Conservation (phyloP, 1,139 yeast genomes). For the Yamadazyma kanchanaburiensis region DNA sequence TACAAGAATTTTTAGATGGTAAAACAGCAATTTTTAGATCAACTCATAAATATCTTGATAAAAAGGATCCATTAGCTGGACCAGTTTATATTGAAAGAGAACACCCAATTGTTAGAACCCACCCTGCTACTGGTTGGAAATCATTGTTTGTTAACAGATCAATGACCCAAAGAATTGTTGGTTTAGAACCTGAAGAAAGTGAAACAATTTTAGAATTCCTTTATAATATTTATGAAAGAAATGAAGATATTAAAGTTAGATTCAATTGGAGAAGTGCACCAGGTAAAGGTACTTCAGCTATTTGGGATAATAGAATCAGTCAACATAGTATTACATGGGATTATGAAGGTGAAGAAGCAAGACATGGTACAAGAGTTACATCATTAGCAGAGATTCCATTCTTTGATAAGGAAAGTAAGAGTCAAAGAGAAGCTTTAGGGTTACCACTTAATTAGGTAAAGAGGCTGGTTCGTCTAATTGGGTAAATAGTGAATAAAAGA, state of each 20-base stretch:
- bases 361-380: slow-evolving; percentile 60
- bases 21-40: slow-evolving; percentile 32
- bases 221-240: slow-evolving; percentile 28
- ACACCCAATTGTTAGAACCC: slow-evolving; percentile 38
- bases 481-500: too few species aligned
- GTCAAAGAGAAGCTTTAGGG: slow-evolving; percentile 55
- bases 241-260: slow-evolving; percentile 46
- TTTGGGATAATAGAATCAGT: slow-evolving; percentile 56
- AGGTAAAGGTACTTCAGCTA: slow-evolving; percentile 52
- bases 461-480: too few species aligned
- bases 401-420: slow-evolving; percentile 48
- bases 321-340: slow-evolving; percentile 51
- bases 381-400: slow-evolving; percentile 53
- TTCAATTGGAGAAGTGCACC: slow-evolving; percentile 50
- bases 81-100: slow-evolving; percentile 33
- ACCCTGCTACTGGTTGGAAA: slow-evolving; percentile 43
- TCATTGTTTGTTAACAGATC: slow-evolving; percentile 33
- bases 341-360: slow-evolving; percentile 44
- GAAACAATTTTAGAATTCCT: slow-evolving; percentile 30
- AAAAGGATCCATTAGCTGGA: slow-evolving; percentile 29
- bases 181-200: slow-evolving; percentile 29
- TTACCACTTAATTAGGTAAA: slow-evolving; percentile 21
- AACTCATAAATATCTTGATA: slow-evolving; percentile 29
- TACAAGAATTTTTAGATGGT: slow-evolving; percentile 33
- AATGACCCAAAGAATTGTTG: slow-evolving; percentile 13